A percentile compares a stretch with the other conserved stretches of the same genome.
Conservation (phyloP, 202 grass and related monocot genomes). For the Musa balbisiana region DNA sequence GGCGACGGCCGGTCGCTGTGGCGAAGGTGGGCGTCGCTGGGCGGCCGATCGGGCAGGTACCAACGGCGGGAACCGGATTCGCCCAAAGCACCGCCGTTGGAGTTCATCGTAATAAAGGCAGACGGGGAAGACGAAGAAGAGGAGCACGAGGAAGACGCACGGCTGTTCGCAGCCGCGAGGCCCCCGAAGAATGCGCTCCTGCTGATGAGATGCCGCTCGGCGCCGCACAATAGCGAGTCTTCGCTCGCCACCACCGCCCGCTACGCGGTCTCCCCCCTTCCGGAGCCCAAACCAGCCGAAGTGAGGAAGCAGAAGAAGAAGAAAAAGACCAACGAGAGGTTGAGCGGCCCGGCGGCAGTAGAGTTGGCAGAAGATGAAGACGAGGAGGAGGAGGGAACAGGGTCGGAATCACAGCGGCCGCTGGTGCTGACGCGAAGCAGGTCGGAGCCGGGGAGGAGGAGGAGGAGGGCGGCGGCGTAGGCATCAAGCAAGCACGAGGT, state of each 20-base stretch:
- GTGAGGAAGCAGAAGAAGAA: too few species aligned
- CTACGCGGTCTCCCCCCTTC: slow-evolving; percentile 21
- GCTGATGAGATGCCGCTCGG: slow-evolving; percentile 89
- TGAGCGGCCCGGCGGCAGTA: neutral
- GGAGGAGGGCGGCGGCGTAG: slow-evolving; percentile 31
- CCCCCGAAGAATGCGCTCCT: slow-evolving; percentile 91
- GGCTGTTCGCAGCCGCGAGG: slow-evolving; percentile 27
- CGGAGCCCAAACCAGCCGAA: neutral
- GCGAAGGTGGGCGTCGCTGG: neutral
- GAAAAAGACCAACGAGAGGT: neutral
- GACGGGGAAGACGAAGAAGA: slow-evolving; percentile 1
- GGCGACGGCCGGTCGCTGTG: neutral
- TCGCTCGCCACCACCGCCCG: slow-evolving; percentile 36
- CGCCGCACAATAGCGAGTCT: slow-evolving; percentile 70
- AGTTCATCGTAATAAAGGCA: slow-evolving; percentile 8
- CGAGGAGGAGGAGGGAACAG: slow-evolving; percentile 44
- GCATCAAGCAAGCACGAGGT: neutral
- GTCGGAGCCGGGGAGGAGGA: slow-evolving; percentile 69
- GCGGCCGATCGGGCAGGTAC: neutral
- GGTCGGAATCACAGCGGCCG: slow-evolving; percentile 74
- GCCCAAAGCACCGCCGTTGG: slow-evolving; percentile 25
- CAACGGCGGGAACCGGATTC: slow-evolving; percentile 19
- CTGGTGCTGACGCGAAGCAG: slow-evolving; percentile 78
- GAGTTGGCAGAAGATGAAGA: neutral
- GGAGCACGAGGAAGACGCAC: slow-evolving; percentile 4